phyloP scores from a whole-genome alignment of 2,329 filamentous ascomycete species.

The Tympanopsis confertula region DNA sequence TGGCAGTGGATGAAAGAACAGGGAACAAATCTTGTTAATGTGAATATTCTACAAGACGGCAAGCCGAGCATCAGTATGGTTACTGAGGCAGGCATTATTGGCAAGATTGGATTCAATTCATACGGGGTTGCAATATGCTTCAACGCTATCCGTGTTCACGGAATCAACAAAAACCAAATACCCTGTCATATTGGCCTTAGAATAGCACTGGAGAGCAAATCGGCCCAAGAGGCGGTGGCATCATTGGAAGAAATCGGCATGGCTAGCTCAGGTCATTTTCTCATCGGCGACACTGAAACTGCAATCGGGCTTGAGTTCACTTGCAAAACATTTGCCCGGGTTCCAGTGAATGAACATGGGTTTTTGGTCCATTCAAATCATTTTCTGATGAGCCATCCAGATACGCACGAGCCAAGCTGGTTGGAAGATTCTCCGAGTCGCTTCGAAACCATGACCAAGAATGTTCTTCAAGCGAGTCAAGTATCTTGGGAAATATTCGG shows the following conservation, averaged over 20 bases:
- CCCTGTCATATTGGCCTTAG: conserved; percentile 52
- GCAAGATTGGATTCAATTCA: conserved; percentile 54
- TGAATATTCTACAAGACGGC: conserved; percentile 26
- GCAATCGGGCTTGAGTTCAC: conserved; percentile 33
- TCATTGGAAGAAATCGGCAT: conserved; percentile 29
- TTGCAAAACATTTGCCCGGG: too few species aligned
- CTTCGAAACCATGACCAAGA: too few species aligned
- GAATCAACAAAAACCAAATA: conserved; percentile 35
- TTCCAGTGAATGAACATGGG: too few species aligned
- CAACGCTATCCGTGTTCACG: conserved; percentile 48
- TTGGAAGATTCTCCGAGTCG: too few species aligned
- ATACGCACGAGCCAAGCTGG: too few species aligned
- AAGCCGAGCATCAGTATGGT: conserved; percentile 39
- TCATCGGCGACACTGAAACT: conserved; percentile 29
- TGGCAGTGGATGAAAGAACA: conserved; percentile 48
- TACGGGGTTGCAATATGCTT: conserved; percentile 44
- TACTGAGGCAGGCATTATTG: conserved; percentile 48
- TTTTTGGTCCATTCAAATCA: too few species aligned
- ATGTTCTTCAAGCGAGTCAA: too few species aligned
- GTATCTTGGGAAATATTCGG: too few species aligned
- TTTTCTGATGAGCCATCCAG: too few species aligned
- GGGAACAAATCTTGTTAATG: conserved; percentile 32
- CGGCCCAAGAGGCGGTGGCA: conserved; percentile 29
- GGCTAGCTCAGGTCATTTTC: conserved; percentile 35
- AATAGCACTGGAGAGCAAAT: conserved; percentile 36